Conservation (phyloP, 257 asterid genomes). For the Lantana camara region DNA sequence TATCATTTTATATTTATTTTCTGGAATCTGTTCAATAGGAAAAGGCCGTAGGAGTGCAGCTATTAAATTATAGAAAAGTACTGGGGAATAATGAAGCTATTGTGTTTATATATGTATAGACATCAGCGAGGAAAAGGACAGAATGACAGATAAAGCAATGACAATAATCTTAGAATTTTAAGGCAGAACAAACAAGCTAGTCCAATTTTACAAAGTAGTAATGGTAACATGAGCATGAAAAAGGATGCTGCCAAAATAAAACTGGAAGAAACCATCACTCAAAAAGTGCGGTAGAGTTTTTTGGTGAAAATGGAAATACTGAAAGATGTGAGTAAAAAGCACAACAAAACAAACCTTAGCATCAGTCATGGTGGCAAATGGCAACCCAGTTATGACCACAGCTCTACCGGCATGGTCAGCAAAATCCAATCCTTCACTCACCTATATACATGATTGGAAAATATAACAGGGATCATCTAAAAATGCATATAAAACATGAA, state of each 20-base stretch:
- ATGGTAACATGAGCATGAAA: conserved; percentile 7
- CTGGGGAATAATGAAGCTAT: background rate
- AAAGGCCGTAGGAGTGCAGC: background rate
- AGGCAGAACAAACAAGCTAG: conserved; percentile 5
- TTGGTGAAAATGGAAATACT: conserved; percentile 12
- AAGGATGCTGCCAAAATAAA: conserved; percentile 1
- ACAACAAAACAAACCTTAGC: conserved; percentile 72
- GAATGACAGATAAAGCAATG: conserved; percentile 1
- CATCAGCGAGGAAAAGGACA: background rate
- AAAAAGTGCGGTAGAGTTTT: conserved; percentile 7
- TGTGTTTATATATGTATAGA: conserved; percentile 4
- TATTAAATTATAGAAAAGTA: background rate
- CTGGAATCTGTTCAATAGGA: background rate
- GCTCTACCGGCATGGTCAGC: conserved; percentile 99
- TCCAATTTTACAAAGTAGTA: background rate
- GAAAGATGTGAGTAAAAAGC: conserved; percentile 22
- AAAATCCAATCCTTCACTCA: conserved; percentile 98
- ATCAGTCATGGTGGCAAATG: conserved; percentile 84
- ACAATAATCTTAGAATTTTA: background rate
- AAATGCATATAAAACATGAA: conserved; percentile 7
- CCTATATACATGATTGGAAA: conserved; percentile 47
- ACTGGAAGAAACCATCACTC: conserved; percentile 6
- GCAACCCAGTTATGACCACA: conserved; percentile 91
- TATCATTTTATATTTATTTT: background rate
- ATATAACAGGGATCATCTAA: conserved; percentile 2